Conservation (phyloP, 352 stramenopile species). For the Phytophthora citricola region DNA sequence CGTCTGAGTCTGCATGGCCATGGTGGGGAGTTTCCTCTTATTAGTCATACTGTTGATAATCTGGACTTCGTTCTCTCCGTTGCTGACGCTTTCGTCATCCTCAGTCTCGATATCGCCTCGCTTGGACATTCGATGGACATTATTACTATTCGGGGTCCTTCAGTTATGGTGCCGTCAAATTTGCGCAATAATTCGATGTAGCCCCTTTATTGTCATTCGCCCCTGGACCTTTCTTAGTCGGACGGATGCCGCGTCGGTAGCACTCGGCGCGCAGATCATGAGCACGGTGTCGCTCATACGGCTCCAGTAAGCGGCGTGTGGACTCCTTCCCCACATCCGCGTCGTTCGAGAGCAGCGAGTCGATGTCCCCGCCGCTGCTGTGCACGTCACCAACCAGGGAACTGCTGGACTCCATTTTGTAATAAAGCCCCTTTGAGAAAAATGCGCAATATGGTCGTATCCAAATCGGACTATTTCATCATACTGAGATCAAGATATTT, state of each 20-base stretch:
- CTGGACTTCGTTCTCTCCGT: slow-evolving; percentile 27
- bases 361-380: slow-evolving; percentile 60
- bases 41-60: slow-evolving; percentile 41
- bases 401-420: slow-evolving; percentile 32
- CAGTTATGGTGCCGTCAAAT: slow-evolving; percentile 49
- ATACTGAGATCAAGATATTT: background rate
- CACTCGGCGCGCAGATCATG: slow-evolving; percentile 82
- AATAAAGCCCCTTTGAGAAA: no score
- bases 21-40: slow-evolving; percentile 60
- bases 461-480: no score
- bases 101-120: slow-evolving; percentile 31
- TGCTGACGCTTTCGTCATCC: slow-evolving; percentile 27
- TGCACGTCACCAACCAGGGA: slow-evolving; percentile 56
- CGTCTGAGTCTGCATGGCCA: slow-evolving; percentile 34
- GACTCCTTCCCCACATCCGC: slow-evolving; percentile 34
- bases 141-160: slow-evolving; percentile 19
- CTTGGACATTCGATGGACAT: slow-evolving; percentile 23
- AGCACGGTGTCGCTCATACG: slow-evolving; percentile 78
- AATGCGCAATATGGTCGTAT: no score
- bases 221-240: slow-evolving; percentile 83
- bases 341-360: slow-evolving; percentile 68
- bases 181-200: slow-evolving; percentile 78
- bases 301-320: slow-evolving; percentile 56
- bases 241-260: slow-evolving; percentile 76
- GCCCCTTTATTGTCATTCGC: slow-evolving; percentile 89